These are phyloP conservation scores for Rhizopogon vinicolor DNA, from an alignment of 768 basidiomycete species.

Conservation along the genomic window DNA sequence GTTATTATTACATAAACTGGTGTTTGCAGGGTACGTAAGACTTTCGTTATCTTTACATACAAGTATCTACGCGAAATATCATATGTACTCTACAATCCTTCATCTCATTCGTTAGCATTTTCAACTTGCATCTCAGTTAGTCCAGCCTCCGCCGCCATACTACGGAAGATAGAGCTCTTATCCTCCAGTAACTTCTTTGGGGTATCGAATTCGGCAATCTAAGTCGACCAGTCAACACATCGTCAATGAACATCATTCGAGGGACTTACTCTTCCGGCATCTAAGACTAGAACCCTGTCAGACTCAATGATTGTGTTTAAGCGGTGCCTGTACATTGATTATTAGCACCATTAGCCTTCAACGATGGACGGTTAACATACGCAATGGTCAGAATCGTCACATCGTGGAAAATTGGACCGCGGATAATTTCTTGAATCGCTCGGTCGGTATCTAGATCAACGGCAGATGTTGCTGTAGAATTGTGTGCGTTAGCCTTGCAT, in stretches of 20 bases:
- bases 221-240: neutral
- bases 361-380: slow-evolving; percentile 34
- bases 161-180: slow-evolving; percentile 52
- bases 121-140: slow-evolving; percentile 19
- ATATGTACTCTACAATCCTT: no score
- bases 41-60: neutral
- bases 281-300: slow-evolving; percentile 78
- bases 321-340: slow-evolving; percentile 47
- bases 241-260: neutral
- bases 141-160: slow-evolving; percentile 63
- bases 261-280: slow-evolving; percentile 57
- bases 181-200: slow-evolving; percentile 63
- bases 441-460: slow-evolving; percentile 89
- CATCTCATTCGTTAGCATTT: neutral
- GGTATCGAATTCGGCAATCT: slow-evolving; percentile 77
- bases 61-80: no score
- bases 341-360: neutral
- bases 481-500: neutral
- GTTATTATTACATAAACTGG: no score
- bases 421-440: slow-evolving; percentile 84
- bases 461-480: slow-evolving; percentile 67
- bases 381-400: slow-evolving; percentile 88
- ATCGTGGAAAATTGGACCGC: slow-evolving; percentile 69
- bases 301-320: slow-evolving; percentile 84
- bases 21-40: neutral